Base-by-base conservation (phyloP, 2,329 filamentous ascomycete species). In the Diplocarpon rosae region DNA sequence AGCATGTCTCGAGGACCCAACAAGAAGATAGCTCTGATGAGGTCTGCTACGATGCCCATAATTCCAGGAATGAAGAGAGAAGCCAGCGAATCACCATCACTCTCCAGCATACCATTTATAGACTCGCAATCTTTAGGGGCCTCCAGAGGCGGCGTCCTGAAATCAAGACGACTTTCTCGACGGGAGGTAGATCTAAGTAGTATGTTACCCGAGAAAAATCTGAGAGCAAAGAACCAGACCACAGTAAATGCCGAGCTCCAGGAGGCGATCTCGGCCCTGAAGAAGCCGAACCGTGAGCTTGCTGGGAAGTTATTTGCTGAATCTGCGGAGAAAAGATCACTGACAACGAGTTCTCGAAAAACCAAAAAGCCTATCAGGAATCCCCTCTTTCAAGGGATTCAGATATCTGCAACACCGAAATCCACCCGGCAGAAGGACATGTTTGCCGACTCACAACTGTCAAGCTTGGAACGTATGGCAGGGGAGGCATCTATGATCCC, bases 251-350 rank as follows among this genome's bases (percentile, higher is more conserved):
- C 79, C 24, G 80, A 88, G 56, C 64, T 90, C 29, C 76, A 78
- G 52, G 76, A 85, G 47, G 85, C 85, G 8, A 89, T 92, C 39
- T 75, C 75, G 5, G 74, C 79, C 9, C 62, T 90, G 34, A 80
- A 83, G 60, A 86, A 80, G 62, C 85, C 85, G 1, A 88, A 90
- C 56, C 75, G 85, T 37, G 73, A 76, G 16, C 69, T 83, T 33
- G 82, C 80, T 11, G 78, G 78, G 28, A 80, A 78, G 55, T 73
- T 77, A 31, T 69, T 84, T 45, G 76, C 74, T 3, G 82, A 85
- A 52, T 80, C 76, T 20, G 73, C 76, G 4, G 81, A 87, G 59
- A 73, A 73, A 54, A 74, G 79, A 43, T 66, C 69, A 5, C 67
- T 35, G 13, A 8, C n/a, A 8, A 5, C 67, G 57, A 68, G 52